A percentile compares a stretch with the other conserved stretches of the same genome.
Conservation (phyloP, 257 asterid genomes). For the Perilla frutescens region DNA sequence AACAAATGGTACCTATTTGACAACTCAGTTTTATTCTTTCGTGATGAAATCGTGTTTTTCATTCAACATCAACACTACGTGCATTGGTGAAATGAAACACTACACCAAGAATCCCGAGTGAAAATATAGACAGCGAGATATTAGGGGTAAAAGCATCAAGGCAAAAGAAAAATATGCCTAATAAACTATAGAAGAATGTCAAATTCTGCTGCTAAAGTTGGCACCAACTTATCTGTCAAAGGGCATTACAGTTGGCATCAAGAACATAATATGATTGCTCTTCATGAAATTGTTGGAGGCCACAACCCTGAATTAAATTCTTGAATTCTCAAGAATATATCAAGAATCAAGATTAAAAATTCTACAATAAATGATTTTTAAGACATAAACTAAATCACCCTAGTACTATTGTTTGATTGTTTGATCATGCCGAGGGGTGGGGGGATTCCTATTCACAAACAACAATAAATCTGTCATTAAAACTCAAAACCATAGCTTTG, state of each 20-base stretch:
- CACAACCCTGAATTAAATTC: too few relatives aligned
- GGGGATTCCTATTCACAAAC: constrained; percentile 1
- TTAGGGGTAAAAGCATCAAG: neutral
- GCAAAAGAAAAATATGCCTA: neutral
- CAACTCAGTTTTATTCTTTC: neutral
- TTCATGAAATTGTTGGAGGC: neutral
- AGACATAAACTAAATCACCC: constrained; percentile 16
- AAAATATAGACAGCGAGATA: neutral
- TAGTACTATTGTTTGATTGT: constrained; percentile 16
- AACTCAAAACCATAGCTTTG: constrained; percentile 33
- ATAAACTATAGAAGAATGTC: constrained; percentile 11
- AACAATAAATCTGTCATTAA: constrained; percentile 6
- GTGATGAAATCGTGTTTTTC: neutral
- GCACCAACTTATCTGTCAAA: constrained; percentile 28
- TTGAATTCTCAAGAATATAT: neutral
- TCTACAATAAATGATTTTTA: constrained; percentile 10
- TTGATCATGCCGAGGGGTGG: neutral
- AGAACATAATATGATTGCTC: constrained; percentile 23
- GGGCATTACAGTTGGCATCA: constrained; percentile 39
- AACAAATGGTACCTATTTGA: neutral
- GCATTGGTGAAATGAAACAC: neutral
- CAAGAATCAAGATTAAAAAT: neutral
- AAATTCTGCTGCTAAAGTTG: constrained; percentile 33
- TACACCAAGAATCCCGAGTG: too few relatives aligned
- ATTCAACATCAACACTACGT: neutral